A percentile compares a stretch with the other conserved stretches of the same genome.
Conservation (phyloP, 148 eudicot genomes). For the Hydrangea macrophylla region DNA sequence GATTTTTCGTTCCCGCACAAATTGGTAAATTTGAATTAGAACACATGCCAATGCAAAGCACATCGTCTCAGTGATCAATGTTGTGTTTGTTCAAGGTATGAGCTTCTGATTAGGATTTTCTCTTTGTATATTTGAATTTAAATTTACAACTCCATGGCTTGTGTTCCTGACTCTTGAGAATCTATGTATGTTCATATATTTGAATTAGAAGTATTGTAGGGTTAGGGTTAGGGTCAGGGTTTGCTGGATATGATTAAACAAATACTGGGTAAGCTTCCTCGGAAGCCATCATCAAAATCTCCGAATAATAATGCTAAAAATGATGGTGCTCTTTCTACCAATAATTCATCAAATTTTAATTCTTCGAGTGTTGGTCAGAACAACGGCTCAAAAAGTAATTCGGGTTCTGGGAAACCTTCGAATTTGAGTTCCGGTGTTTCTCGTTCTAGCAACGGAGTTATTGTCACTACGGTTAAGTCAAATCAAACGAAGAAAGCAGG, state of each 20-base stretch:
- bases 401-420: conserved; percentile 23
- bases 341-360: conserved; percentile 16
- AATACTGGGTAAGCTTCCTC: conserved; percentile 44
- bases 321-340: conserved; percentile 16
- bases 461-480: conserved; percentile 13
- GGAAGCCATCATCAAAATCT: conserved; percentile 35
- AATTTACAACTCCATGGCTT: not conserved
- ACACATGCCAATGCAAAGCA: not conserved
- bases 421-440: conserved; percentile 5
- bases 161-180: not conserved
- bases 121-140: not conserved
- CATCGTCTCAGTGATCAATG: not conserved
- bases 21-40: not conserved
- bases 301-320: conserved; percentile 18
- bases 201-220: not conserved
- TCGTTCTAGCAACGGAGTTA: conserved; percentile 22
- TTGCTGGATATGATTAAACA: conserved; percentile 47
- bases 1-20: not conserved
- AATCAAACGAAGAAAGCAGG: conserved; percentile 17
- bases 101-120: conserved; percentile 9
- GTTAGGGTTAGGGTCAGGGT: conserved; percentile 21
- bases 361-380: conserved; percentile 2
- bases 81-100: conserved; percentile 9
- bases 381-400: conserved; percentile 16
- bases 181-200: conserved; percentile 4